Base-by-base conservation (phyloP, 352 stramenopile genomes). In the Globisporangium paddicum region DNA sequence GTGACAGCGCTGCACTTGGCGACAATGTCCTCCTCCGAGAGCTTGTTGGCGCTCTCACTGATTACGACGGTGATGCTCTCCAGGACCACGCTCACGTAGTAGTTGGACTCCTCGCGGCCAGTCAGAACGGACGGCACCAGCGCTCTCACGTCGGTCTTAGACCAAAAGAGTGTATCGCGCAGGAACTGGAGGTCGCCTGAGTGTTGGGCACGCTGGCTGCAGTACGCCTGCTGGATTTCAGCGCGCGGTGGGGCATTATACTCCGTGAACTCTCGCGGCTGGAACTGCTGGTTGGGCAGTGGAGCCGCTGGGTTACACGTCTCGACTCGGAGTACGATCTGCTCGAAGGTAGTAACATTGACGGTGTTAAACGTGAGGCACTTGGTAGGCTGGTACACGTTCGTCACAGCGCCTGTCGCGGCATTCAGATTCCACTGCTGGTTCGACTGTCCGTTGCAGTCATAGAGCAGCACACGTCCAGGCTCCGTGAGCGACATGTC, bases 1-100 rank as follows among this genome's bases (percentile, higher is more conserved):
- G 32, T 14, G 21, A 42, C 13, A 19, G 21, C 34, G 11, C 3
- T 25, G 14, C 45, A 4, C n/a, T 56, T 56, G n/a, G 21, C 19
- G 2, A 30, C 19, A 1, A 56, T n/a, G 3, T 56, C 19, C 2
- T 9, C 5, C 34, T 56, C 50, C 19, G 28, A 34, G 4, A 56
- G 14, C 35, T 32, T n/a, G 13, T n/a, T 56, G 3, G 34, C 30
- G 1, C 30, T 9, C 32, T 34, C 34, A 21, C 19, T 46, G 19
- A 34, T 44, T 8, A 37, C 19, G 3, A 13, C 34, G 34, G 52
- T 62, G 28, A 66, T 21, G 13, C 40, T 66, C 37, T 66, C 60
- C 7, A 61, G 37, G n/a, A 66, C 60, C 26, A 66, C 52, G 21
- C 51, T 62, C 7, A 14, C 40, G 28, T 66, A 61, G 60, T 66